Conservation (phyloP, 768 basidiomycete genomes). For the Postia placenta region DNA sequence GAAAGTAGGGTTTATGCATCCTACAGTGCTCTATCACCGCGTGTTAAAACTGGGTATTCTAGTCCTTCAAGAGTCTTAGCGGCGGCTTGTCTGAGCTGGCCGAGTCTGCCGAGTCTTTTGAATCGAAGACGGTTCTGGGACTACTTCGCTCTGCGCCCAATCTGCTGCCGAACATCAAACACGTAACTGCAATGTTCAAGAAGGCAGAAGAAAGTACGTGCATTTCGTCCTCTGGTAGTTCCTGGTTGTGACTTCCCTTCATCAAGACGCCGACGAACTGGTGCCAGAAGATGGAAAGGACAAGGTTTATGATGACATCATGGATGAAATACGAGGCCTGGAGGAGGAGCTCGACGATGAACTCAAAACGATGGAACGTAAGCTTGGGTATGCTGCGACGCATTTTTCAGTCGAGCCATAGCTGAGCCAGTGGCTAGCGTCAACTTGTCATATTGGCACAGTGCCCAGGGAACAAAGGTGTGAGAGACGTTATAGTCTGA, state of each 20-base stretch:
- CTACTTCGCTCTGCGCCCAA: constrained; percentile 81
- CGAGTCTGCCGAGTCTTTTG: constrained; percentile 65
- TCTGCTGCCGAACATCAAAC: constrained; percentile 60
- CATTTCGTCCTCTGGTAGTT: too few relatives aligned
- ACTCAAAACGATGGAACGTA: constrained; percentile 58
- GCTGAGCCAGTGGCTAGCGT: too few relatives aligned
- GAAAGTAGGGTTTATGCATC: constrained; percentile 33
- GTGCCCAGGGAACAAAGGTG: constrained; percentile 78
- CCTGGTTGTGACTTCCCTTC: not conserved
- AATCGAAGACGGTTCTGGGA: constrained; percentile 68
- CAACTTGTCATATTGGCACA: constrained; percentile 65
- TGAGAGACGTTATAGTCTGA: not conserved
- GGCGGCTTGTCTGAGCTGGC: constrained; percentile 58
- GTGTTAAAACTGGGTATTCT: not conserved
- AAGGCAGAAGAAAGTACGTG: constrained; percentile 54
- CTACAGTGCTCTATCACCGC: not conserved
- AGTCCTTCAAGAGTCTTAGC: constrained; percentile 76
- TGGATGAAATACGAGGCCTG: constrained; percentile 59
- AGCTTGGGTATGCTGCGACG: constrained; percentile 50
- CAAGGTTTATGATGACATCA: constrained; percentile 73
- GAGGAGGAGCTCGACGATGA: constrained; percentile 69
- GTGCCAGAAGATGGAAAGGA: constrained; percentile 84
- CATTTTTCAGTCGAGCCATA: too few relatives aligned
- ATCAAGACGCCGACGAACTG: constrained; percentile 66
- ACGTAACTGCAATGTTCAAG: constrained; percentile 68